Percentiles rank a stretch among this genome's conserved stretches.
These are phyloP conservation scores for Castanospermum australe DNA, from an alignment of 306 rosid genomes.

Conservation along the genomic window DNA sequence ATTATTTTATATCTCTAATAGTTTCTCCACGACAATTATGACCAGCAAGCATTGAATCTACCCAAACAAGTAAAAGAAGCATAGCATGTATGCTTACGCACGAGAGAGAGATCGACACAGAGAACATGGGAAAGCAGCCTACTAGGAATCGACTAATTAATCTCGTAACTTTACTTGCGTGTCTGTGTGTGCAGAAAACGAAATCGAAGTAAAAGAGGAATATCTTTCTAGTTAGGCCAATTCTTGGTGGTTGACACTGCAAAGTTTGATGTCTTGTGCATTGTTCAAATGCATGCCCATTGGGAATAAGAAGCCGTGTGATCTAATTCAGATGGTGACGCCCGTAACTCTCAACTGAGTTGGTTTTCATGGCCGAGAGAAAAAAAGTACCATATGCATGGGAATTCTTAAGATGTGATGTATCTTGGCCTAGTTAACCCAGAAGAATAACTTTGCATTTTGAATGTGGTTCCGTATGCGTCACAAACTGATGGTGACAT, in stretches of 20 bases:
- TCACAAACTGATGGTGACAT: background rate
- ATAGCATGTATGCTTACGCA: background rate
- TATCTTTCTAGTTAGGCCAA: background rate
- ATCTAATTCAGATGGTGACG: background rate
- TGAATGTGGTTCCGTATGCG: constrained; percentile 20
- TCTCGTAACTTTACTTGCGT: background rate
- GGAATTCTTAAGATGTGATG: background rate
- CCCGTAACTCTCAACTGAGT: background rate
- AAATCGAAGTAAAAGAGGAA: background rate
- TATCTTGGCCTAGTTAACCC: background rate
- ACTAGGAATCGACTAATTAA: background rate
- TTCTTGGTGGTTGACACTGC: background rate
- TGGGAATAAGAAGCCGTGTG: background rate
- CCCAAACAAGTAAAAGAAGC: constrained; percentile 1
- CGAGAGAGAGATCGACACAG: background rate
- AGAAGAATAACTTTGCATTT: background rate
- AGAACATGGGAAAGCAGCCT: constrained; percentile 18
- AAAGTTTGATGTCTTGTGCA: background rate
- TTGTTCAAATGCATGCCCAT: background rate
- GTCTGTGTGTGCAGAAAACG: background rate
- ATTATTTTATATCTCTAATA: no score
- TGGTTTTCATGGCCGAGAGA: background rate
- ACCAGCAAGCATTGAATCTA: constrained; percentile 14
- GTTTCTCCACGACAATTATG: background rate
- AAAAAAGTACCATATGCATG: background rate